Conservation (phyloP, 2,329 filamentous ascomycete species). For the Xylaria sp. region DNA sequence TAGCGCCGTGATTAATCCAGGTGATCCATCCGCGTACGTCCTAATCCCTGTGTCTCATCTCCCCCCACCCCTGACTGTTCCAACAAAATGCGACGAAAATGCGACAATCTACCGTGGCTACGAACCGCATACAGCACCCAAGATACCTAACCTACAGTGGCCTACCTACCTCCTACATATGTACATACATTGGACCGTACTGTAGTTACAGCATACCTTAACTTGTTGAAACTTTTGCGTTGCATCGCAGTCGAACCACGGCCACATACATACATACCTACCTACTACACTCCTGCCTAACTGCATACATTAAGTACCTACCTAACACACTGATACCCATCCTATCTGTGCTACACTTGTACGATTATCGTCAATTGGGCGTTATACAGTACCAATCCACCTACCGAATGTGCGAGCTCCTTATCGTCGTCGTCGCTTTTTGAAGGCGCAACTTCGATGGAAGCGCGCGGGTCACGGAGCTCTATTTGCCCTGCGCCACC, state of each 20-base stretch:
- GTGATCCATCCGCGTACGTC: neutral
- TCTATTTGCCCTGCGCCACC: neutral
- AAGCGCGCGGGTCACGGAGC: neutral
- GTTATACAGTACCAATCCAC: neutral
- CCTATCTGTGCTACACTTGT: neutral
- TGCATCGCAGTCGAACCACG: conserved; percentile 12
- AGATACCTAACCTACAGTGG: no score
- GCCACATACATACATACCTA: neutral
- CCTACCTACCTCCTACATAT: no score
- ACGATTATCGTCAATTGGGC: conserved; percentile 2
- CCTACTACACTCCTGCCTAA: neutral
- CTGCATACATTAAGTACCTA: neutral
- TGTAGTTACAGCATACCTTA: no score
- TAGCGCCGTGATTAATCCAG: conserved; percentile 12
- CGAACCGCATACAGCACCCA: neutral
- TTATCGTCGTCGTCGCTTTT: neutral
- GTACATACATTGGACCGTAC: no score
- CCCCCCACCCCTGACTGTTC: conserved; percentile 11
- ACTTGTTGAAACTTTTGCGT: conserved; percentile 1
- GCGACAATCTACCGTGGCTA: neutral
- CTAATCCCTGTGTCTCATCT: conserved; percentile 28
- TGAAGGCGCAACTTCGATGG: neutral
- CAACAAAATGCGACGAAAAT: conserved; percentile 7
- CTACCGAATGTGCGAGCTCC: neutral
- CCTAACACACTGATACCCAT: no score